phyloP scores from a whole-genome alignment of 2,329 filamentous ascomycete genomes.

The Beauveria caledonica region DNA sequence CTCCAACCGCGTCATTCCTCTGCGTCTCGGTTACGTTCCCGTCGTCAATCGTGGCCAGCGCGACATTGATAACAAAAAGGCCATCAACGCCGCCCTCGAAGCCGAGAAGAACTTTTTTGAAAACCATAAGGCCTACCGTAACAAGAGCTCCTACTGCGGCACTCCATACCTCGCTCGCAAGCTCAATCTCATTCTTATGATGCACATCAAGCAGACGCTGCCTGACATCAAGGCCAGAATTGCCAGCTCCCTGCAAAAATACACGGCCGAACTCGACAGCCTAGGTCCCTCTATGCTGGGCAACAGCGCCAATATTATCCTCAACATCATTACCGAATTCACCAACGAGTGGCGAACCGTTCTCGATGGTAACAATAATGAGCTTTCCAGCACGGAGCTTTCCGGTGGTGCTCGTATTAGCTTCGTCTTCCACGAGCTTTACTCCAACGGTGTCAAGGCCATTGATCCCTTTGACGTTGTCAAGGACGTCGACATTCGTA shows the following conservation, averaged over 20 bases:
- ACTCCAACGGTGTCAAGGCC: slow-evolving; percentile 94
- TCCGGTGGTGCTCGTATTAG: slow-evolving; percentile 97
- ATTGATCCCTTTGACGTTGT: slow-evolving; percentile 96
- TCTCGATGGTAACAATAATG: slow-evolving; percentile 91
- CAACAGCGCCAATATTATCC: slow-evolving; percentile 90
- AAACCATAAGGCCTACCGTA: slow-evolving; percentile 95
- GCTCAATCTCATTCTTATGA: slow-evolving; percentile 97
- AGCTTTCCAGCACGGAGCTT: slow-evolving; percentile 87
- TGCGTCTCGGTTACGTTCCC: slow-evolving; percentile 90
- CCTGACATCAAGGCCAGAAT: slow-evolving; percentile 98
- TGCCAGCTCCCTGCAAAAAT: slow-evolving; percentile 87
- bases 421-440: slow-evolving; percentile 98
- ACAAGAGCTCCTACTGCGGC: slow-evolving; percentile 97
- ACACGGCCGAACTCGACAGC: slow-evolving; percentile 68
- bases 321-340: slow-evolving; percentile 99
- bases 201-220: slow-evolving; percentile 99
- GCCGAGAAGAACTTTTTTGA: slow-evolving; percentile 97
- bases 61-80: slow-evolving; percentile 97
- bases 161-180: slow-evolving; percentile 95
- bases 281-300: slow-evolving; percentile 92
- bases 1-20: slow-evolving; percentile 90
- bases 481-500: slow-evolving; percentile 96
- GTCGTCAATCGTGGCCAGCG: slow-evolving; percentile 97
- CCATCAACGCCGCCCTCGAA: slow-evolving; percentile 83
- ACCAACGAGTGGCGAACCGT: slow-evolving; percentile 96